Percentiles rank a stretch among this genome's conserved stretches.
Evolutionary conservation across 768 basidiomycete genomes (phyloP).

Genomic region (Hirschioporus abietinus): DNA sequence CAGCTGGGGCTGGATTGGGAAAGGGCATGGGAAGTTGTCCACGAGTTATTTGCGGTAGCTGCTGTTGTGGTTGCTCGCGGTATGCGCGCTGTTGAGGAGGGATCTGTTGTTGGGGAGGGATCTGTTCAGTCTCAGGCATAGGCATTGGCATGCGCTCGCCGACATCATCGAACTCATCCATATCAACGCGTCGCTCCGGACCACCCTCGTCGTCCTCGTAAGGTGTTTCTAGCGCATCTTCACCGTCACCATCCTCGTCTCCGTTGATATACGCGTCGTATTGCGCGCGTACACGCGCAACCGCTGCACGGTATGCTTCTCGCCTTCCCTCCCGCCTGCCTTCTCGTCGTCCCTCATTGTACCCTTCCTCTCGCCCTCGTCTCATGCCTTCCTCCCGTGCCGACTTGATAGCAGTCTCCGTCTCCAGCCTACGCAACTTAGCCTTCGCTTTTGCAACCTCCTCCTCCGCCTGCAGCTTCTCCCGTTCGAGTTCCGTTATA

Average conservation of each 20-base stretch:
- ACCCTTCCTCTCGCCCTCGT: conserved; percentile 25
- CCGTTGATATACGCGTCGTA: neutral
- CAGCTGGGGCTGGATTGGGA: neutral
- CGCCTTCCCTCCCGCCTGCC: conserved; percentile 12
- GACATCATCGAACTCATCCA: neutral
- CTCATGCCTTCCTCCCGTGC: conserved; percentile 40
- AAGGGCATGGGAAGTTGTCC: neutral
- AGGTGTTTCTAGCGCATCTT: neutral
- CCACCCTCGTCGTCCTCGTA: neutral
- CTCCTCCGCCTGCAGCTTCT: conserved; percentile 41
- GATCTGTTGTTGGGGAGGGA: neutral
- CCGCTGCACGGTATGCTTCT: neutral
- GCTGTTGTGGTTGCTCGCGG: conserved; percentile 1
- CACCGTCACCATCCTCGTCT: neutral
- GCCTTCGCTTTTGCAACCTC: conserved; percentile 39
- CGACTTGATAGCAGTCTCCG: conserved; percentile 33
- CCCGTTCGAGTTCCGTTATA: conserved; percentile 35
- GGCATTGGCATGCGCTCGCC: neutral
- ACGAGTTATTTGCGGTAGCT: neutral
- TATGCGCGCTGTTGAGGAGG: conserved; percentile 3
- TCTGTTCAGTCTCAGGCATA: neutral
- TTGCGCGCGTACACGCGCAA: neutral
- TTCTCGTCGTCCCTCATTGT: conserved; percentile 32
- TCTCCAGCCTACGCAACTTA: conserved; percentile 37
- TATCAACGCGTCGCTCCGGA: neutral